phyloP scores from a whole-genome alignment of 257 asterid species.

The Nicotiana knightiana region DNA sequence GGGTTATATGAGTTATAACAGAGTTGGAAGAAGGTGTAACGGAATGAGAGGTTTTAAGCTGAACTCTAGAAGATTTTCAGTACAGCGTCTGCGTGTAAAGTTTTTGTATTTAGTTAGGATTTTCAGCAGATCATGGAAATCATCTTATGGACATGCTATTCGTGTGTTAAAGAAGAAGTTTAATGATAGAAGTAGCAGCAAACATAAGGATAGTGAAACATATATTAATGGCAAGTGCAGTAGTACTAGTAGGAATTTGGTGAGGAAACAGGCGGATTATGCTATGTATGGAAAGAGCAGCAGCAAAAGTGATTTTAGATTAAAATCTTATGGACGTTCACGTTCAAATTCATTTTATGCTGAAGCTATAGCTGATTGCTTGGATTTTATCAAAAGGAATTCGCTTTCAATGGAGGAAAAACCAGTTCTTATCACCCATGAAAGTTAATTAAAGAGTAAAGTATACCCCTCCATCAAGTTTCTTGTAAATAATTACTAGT shows the following conservation, averaged over 20 bases:
- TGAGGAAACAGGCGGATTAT: not conserved
- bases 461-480: not conserved
- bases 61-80: constrained; percentile 33
- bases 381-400: constrained; percentile 53
- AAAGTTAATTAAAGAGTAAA: not conserved
- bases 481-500: not conserved
- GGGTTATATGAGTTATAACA: constrained; percentile 27
- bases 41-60: constrained; percentile 36
- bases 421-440: constrained; percentile 21
- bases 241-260: constrained; percentile 2
- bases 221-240: not conserved
- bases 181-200: not conserved
- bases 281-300: not conserved
- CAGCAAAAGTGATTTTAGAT: constrained; percentile 3
- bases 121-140: constrained; percentile 17
- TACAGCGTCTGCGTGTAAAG: constrained; percentile 29
- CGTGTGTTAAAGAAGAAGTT: constrained; percentile 12
- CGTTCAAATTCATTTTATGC: constrained; percentile 51
- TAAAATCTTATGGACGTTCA: constrained; percentile 27
- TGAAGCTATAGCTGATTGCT: constrained; percentile 53
- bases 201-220: not conserved
- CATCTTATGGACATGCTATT: constrained; percentile 22
- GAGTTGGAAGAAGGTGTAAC: constrained; percentile 30
- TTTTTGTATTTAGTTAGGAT: constrained; percentile 26
- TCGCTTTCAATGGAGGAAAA: constrained; percentile 46